Conservation (phyloP, 805 yeast species). For the Pichia phayaonensis region DNA sequence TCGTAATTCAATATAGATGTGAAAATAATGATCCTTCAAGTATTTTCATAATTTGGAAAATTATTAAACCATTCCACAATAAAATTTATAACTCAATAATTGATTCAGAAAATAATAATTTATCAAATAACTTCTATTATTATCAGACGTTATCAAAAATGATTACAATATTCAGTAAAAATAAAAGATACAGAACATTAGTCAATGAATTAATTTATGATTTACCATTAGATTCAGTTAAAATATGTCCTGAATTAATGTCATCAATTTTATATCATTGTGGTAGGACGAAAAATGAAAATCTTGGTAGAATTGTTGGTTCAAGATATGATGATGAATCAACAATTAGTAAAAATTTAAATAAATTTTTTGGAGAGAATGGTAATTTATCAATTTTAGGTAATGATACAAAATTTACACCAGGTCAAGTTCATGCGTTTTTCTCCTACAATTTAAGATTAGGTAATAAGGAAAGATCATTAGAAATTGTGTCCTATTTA, state of each 20-base stretch:
- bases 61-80: slow-evolving; percentile 26
- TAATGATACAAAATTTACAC: slow-evolving; percentile 18
- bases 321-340: slow-evolving; percentile 19
- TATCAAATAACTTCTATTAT: slow-evolving; percentile 23
- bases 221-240: slow-evolving; percentile 29
- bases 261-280: slow-evolving; percentile 25
- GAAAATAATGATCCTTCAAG: slow-evolving; percentile 20
- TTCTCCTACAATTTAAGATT: slow-evolving; percentile 21
- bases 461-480: slow-evolving; percentile 23
- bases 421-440: slow-evolving; percentile 25
- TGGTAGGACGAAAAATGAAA: slow-evolving; percentile 20
- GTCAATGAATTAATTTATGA: slow-evolving; percentile 22
- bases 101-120: slow-evolving; percentile 21
- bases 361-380: slow-evolving; percentile 5
- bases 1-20: slow-evolving; percentile 20
- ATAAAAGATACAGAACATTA: slow-evolving; percentile 21
- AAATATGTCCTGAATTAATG: slow-evolving; percentile 28
- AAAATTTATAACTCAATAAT: slow-evolving; percentile 20
- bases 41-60: slow-evolving; percentile 23
- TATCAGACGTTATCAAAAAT: slow-evolving; percentile 22
- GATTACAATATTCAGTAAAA: slow-evolving; percentile 24
- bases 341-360: slow-evolving; percentile 4
- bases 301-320: slow-evolving; percentile 22
- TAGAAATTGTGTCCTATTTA: slow-evolving; percentile 24
- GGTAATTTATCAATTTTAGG: slow-evolving; percentile 8